Conservation (phyloP, 1,139 yeast species). For the Zygoascus sp. region DNA sequence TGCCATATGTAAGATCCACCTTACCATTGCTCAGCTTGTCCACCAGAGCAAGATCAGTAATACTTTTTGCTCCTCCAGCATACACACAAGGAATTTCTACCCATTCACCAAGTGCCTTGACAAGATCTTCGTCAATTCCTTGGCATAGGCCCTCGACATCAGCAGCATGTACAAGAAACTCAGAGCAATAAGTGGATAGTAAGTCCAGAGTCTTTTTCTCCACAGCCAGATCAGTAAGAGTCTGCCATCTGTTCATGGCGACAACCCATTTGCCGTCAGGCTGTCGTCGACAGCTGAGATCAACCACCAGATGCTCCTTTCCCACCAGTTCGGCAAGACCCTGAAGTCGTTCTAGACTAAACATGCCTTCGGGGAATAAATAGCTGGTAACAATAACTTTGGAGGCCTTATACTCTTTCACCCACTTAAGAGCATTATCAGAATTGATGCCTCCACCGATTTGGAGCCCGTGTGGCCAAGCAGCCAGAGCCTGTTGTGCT, state of each 20-base stretch:
- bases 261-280: slow-evolving; percentile 63
- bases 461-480: slow-evolving; percentile 76
- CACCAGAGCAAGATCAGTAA: slow-evolving; percentile 64
- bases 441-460: slow-evolving; percentile 89
- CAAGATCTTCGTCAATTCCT: slow-evolving; percentile 83
- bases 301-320: slow-evolving; percentile 69
- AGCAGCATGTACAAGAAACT: slow-evolving; percentile 92
- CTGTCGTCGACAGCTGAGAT: slow-evolving; percentile 73
- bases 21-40: slow-evolving; percentile 63
- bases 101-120: slow-evolving; percentile 72
- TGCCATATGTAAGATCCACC: slow-evolving; percentile 89
- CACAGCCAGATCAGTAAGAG: slow-evolving; percentile 63
- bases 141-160: slow-evolving; percentile 95
- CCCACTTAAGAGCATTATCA: slow-evolving; percentile 72
- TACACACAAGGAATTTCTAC: slow-evolving; percentile 74
- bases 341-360: slow-evolving; percentile 53
- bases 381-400: slow-evolving; percentile 92
- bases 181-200: slow-evolving; percentile 67
- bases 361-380: slow-evolving; percentile 63
- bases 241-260: slow-evolving; percentile 97
- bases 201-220: slow-evolving; percentile 47
- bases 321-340: slow-evolving; percentile 53
- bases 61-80: slow-evolving; percentile 92
- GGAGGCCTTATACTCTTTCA: slow-evolving; percentile 55
- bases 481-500: slow-evolving; percentile 65